Conservation (phyloP, 2,329 filamentous ascomycete species). For the Scortechinia acanthostroma region DNA sequence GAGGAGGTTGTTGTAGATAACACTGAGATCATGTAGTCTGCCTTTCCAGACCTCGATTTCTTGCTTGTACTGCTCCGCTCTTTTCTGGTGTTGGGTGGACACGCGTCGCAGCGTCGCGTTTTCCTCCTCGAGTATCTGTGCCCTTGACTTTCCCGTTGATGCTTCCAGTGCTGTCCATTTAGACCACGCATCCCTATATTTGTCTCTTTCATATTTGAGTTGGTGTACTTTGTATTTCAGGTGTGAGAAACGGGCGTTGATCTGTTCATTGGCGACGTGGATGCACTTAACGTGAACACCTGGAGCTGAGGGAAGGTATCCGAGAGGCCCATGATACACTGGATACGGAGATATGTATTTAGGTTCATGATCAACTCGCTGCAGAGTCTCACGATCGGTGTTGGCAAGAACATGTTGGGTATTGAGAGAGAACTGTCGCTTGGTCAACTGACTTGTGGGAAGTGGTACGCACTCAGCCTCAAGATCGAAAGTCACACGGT, state of each 20-base stretch:
- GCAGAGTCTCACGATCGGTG: conserved; percentile 12
- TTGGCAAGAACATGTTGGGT: conserved; percentile 12
- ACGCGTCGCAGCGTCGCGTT: conserved; percentile 9
- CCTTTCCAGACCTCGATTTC: conserved; percentile 16
- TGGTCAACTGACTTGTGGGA: too few species aligned
- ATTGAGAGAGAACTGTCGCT: conserved; percentile 11
- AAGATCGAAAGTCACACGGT: too few species aligned
- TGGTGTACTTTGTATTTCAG: background rate
- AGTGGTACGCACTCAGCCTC: too few species aligned
- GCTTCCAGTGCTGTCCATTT: conserved; percentile 11
- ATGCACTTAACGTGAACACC: conserved; percentile 15
- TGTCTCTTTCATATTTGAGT: background rate
- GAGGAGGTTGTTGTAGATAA: conserved; percentile 13
- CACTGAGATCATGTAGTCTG: conserved; percentile 9
- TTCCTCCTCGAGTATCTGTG: conserved; percentile 9
- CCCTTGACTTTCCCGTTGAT: conserved; percentile 14
- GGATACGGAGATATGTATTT: conserved; percentile 21
- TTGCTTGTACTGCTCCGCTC: conserved; percentile 13
- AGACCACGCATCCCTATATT: background rate
- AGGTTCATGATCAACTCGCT: conserved; percentile 8
- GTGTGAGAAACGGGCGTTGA: conserved; percentile 5
- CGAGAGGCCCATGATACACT: conserved; percentile 11
- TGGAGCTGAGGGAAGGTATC: conserved; percentile 18
- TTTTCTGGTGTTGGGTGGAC: conserved; percentile 12
- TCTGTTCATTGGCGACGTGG: conserved; percentile 11